Conservation (phyloP, 2,329 filamentous ascomycete genomes). For the Neonectria ditissima region DNA sequence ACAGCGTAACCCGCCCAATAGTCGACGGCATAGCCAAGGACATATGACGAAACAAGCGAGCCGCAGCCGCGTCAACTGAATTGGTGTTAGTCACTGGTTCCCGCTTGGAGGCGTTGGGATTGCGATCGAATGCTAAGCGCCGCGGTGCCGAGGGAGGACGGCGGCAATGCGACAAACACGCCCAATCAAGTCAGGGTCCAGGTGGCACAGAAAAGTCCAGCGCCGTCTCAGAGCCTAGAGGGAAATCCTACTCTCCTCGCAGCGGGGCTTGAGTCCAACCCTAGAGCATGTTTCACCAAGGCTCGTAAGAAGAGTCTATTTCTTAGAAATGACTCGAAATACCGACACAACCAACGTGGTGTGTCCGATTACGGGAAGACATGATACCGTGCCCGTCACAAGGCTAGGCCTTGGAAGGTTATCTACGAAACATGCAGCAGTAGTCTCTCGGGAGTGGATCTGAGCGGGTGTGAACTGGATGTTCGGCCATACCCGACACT, state of each 20-base stretch:
- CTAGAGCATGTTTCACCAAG: slow-evolving; percentile 15
- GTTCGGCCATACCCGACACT: slow-evolving; percentile 22
- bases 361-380: slow-evolving; percentile 2
- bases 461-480: slow-evolving; percentile 16
- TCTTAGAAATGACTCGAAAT: slow-evolving; percentile 4
- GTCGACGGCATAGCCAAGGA: not conserved
- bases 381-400: not conserved
- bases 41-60: slow-evolving; percentile 1
- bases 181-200: slow-evolving; percentile 14
- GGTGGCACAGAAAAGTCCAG: not conserved
- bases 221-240: not conserved
- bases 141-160: slow-evolving; percentile 5
- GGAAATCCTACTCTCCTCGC: not conserved
- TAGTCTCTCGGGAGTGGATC: slow-evolving; percentile 13
- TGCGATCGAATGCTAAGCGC: slow-evolving; percentile 22
- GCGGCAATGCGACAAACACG: slow-evolving; percentile 18
- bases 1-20: slow-evolving; percentile 3
- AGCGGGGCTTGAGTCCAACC: not conserved
- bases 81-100: slow-evolving; percentile 1
- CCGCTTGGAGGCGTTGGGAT: slow-evolving; percentile 1
- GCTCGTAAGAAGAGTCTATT: slow-evolving; percentile 6
- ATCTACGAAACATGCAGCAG: not conserved
- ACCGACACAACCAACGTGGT: not conserved
- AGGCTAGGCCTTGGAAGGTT: not conserved
- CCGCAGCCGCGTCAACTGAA: slow-evolving; percentile 1